Evolutionary conservation across 2,329 filamentous ascomycete species (phyloP).

Genomic region (Ascochyta rabiei): DNA sequence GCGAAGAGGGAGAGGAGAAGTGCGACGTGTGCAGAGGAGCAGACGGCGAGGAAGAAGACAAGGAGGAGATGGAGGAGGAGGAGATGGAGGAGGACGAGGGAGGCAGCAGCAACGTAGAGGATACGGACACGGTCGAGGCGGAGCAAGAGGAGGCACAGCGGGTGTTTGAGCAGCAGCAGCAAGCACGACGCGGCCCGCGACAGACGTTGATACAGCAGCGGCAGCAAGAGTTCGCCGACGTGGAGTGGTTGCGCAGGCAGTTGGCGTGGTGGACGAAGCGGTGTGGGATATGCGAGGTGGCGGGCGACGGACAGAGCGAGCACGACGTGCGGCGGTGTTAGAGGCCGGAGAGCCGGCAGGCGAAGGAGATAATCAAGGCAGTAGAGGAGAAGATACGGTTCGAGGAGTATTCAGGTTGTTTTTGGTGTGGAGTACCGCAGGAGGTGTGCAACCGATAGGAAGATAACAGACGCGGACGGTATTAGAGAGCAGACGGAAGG

Average conservation of each 20-base stretch:
- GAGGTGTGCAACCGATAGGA: conserved; percentile 12
- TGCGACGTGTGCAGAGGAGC: conserved; percentile 5
- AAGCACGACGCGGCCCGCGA: neutral
- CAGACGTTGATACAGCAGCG: conserved; percentile 9
- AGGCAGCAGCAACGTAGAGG: neutral
- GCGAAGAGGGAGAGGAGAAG: conserved; percentile 11
- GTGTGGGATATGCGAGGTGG: conserved; percentile 14
- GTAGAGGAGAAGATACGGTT: conserved; percentile 9
- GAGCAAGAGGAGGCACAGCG: conserved; percentile 5
- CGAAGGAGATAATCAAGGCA: conserved; percentile 4
- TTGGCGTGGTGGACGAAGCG: conserved; percentile 15
- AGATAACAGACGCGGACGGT: neutral
- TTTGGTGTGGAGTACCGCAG: conserved; percentile 12
- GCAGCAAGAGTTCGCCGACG: conserved; percentile 10
- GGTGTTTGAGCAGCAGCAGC: conserved; percentile 10
- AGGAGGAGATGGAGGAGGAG: conserved; percentile 2
- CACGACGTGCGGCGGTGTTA: conserved; percentile 12
- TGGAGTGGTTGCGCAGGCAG: conserved; percentile 13
- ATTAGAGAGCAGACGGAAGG: neutral
- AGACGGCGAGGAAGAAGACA: neutral
- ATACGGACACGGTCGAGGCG: neutral
- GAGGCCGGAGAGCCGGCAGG: conserved; percentile 4
- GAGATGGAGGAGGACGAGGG: neutral
- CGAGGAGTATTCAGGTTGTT: conserved; percentile 17
- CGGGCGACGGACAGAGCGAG: conserved; percentile 5